These are phyloP conservation scores for Phycomyces blakesleeanus DNA, from an alignment of 192 early-diverging fungal genomes.

Conservation along the genomic window DNA sequence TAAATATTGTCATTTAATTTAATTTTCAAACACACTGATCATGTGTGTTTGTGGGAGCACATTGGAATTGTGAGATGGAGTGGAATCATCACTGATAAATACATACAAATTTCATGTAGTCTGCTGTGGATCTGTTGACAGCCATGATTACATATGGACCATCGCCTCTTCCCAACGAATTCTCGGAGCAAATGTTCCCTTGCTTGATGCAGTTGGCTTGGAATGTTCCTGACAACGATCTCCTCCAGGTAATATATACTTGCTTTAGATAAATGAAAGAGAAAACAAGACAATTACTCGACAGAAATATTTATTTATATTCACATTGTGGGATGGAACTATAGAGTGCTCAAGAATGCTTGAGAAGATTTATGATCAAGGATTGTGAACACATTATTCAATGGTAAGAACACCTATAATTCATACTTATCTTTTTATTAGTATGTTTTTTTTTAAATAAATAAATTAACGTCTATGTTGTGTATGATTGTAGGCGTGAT, in stretches of 20 bases:
- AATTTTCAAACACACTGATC: too few relatives aligned
- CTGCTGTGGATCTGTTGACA: slow-evolving; percentile 72
- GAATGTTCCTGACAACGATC: slow-evolving; percentile 63
- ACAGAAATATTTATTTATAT: too few relatives aligned
- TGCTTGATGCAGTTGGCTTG: slow-evolving; percentile 72
- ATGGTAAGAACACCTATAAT: slow-evolving; percentile 53
- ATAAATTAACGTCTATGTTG: too few relatives aligned
- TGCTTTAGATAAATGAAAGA: neutral
- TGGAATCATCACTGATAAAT: too few relatives aligned
- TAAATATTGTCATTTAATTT: too few relatives aligned
- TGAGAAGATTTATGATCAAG: slow-evolving; percentile 77
- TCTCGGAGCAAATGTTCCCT: slow-evolving; percentile 76
- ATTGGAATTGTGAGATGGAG: too few relatives aligned
- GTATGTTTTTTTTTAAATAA: neutral
- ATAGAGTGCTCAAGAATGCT: slow-evolving; percentile 75
- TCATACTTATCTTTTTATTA: neutral
- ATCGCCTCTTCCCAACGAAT: slow-evolving; percentile 68
- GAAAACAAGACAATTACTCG: too few relatives aligned
- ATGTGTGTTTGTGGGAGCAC: too few relatives aligned
- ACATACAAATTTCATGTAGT: slow-evolving; percentile 33
- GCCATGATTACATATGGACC: slow-evolving; percentile 67
- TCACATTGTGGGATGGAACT: too few relatives aligned
- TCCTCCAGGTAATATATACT: slow-evolving; percentile 60
- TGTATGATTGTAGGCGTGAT: slow-evolving; percentile 36
- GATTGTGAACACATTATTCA: slow-evolving; percentile 68